phyloP scores from a whole-genome alignment of 441 rosid genomes.

The Jatropha multifida region DNA sequence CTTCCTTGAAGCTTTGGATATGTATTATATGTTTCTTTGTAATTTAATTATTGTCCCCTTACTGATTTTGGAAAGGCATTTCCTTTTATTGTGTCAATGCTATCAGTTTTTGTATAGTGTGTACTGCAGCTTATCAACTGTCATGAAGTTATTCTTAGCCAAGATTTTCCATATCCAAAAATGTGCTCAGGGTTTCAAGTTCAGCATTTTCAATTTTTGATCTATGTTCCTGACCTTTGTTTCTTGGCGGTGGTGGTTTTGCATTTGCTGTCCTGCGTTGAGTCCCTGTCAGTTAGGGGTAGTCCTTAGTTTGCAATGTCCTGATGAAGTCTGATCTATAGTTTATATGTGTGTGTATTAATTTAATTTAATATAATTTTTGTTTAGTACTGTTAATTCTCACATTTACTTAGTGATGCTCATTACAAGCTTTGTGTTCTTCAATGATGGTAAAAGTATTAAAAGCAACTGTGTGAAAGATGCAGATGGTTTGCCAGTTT shows the following conservation, averaged over 20 bases:
- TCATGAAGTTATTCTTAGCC: neutral
- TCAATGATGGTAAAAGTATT: neutral
- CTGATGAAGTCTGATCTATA: neutral
- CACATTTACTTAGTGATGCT: neutral
- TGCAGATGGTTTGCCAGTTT: neutral
- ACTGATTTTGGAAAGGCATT: neutral
- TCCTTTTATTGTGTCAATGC: neutral
- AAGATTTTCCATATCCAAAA: neutral
- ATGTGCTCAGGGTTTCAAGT: neutral
- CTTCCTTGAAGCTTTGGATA: neutral
- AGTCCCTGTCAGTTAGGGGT: neutral
- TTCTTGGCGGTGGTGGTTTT: neutral
- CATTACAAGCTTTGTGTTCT: neutral
- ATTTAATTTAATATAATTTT: neutral
- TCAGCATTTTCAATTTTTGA: neutral
- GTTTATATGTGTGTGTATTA: neutral
- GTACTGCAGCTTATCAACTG: neutral
- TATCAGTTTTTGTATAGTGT: neutral
- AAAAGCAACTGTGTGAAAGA: neutral
- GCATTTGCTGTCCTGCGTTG: neutral
- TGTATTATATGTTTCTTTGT: neutral
- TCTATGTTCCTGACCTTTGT: neutral
- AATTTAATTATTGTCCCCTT: no score
- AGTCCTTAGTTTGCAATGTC: neutral
- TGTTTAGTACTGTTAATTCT: neutral